A percentile compares a stretch with the other conserved stretches of the same genome.
Evolutionary conservation across 192 early-diverging fungal genomes (phyloP).

Genomic region (Coemansia sp.): DNA sequence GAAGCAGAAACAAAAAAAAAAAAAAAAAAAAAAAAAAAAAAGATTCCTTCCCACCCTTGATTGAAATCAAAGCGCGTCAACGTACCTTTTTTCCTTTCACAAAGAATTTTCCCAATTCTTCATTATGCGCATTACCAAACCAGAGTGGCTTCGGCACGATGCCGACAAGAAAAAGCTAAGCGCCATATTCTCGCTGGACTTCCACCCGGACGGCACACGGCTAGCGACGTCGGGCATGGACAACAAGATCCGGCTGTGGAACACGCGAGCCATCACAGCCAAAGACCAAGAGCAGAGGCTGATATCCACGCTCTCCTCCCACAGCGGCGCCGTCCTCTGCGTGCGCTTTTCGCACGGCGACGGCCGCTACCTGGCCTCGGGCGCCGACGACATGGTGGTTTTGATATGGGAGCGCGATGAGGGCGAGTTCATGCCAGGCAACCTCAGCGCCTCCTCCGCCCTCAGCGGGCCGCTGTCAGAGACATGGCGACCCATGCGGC

Average conservation of each 20-base stretch:
- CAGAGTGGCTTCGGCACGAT: conserved; percentile 71
- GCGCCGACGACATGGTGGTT: conserved; percentile 90
- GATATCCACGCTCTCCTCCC: conserved; percentile 75
- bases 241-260: conserved; percentile 90
- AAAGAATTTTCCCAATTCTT: no score
- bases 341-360: conserved; percentile 75
- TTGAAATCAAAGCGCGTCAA: no score
- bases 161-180: conserved; percentile 61
- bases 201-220: conserved; percentile 76
- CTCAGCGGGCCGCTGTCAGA: conserved; percentile 33
- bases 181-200: conserved; percentile 84
- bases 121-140: conserved; percentile 65
- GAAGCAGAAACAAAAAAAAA: no score
- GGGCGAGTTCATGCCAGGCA: not conserved
- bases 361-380: conserved; percentile 78
- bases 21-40: no score
- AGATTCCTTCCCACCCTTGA: no score
- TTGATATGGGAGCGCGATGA: conserved; percentile 83
- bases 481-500: conserved; percentile 69
- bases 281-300: conserved; percentile 47
- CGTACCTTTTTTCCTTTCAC: no score
- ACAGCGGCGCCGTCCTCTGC: conserved; percentile 88
- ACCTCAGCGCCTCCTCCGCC: not conserved
- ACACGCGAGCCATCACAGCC: conserved; percentile 60
- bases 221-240: conserved; percentile 90